Evolutionary conservation across 805 yeast species (phyloP).

Genomic region (Maudiozyma bulderi): DNA sequence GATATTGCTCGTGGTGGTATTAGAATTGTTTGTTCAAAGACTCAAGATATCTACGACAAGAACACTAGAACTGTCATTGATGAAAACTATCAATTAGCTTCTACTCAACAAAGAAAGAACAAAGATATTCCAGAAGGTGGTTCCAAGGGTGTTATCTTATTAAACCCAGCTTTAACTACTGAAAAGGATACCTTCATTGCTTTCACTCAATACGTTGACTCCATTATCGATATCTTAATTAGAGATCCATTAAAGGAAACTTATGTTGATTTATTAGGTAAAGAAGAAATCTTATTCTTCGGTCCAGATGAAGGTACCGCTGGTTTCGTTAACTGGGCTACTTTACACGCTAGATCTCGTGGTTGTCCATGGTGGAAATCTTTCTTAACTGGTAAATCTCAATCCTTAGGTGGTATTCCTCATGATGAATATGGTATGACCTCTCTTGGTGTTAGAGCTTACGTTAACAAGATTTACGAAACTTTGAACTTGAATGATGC

Average conservation of each 20-base stretch:
- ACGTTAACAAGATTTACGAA: slow-evolving; percentile 78
- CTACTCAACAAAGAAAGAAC: slow-evolving; percentile 92
- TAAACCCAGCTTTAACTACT: slow-evolving; percentile 60
- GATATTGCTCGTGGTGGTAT: slow-evolving; percentile 98
- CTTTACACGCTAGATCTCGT: slow-evolving; percentile 80
- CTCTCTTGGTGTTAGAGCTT: slow-evolving; percentile 84
- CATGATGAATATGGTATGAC: slow-evolving; percentile 99
- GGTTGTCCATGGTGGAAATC: slow-evolving; percentile 99
- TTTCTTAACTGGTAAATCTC: slow-evolving; percentile 92
- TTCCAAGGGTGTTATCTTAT: slow-evolving; percentile 88
- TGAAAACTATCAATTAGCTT: slow-evolving; percentile 91
- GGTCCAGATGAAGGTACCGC: slow-evolving; percentile 99
- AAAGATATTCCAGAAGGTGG: slow-evolving; percentile 99
- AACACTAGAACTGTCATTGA: slow-evolving; percentile 86
- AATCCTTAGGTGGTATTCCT: slow-evolving; percentile 90
- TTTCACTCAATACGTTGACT: slow-evolving; percentile 86
- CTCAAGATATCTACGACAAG: slow-evolving; percentile 71
- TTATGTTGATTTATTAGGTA: slow-evolving; percentile 73
- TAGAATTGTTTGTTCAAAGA: slow-evolving; percentile 83
- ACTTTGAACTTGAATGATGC: slow-evolving; percentile 54
- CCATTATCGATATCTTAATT: slow-evolving; percentile 77
- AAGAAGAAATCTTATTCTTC: slow-evolving; percentile 86
- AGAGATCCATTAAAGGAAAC: slow-evolving; percentile 72
- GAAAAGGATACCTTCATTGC: slow-evolving; percentile 76
- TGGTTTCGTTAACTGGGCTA: slow-evolving; percentile 93